Percentiles rank a stretch among this genome's conserved stretches.
These are phyloP conservation scores for Monascus purpureus DNA, from an alignment of 495 filamentous ascomycete species.

Conservation along the genomic window DNA sequence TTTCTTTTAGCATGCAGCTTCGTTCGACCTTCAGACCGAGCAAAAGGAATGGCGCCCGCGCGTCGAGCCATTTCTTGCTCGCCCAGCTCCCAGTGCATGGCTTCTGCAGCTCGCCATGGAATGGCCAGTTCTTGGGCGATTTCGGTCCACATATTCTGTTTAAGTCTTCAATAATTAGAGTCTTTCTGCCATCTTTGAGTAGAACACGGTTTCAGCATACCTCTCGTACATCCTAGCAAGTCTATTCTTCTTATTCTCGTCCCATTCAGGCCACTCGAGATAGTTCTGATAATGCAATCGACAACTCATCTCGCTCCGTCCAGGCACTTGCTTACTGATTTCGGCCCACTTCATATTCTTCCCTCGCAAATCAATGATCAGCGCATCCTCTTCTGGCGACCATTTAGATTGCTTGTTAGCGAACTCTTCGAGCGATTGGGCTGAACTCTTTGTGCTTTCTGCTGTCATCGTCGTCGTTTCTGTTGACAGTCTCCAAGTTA, in stretches of 20 bases:
- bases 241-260: constrained; percentile 95
- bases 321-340: constrained; percentile 78
- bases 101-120: constrained; percentile 89
- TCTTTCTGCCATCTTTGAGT: not conserved
- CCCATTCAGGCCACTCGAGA: constrained; percentile 84
- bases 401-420: constrained; percentile 95
- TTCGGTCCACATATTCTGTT: constrained; percentile 90
- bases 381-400: constrained; percentile 77
- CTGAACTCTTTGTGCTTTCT: too few species aligned
- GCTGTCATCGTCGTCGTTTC: too few species aligned
- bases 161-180: constrained; percentile 53
- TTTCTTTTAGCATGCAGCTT: too few species aligned
- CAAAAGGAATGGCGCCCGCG: constrained; percentile 69
- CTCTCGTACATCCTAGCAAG: constrained; percentile 88
- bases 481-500: too few species aligned
- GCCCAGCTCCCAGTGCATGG: constrained; percentile 95
- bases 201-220: constrained; percentile 35
- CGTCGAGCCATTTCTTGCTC: constrained; percentile 84
- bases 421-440: constrained; percentile 48
- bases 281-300: constrained; percentile 97
- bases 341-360: constrained; percentile 97
- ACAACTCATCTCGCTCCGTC: constrained; percentile 84
- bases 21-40: too few species aligned
- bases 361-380: constrained; percentile 79
- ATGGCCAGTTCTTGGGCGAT: constrained; percentile 87